Conservation (phyloP, 2,329 filamentous ascomycete species). For the Fusarium dlaminii region DNA sequence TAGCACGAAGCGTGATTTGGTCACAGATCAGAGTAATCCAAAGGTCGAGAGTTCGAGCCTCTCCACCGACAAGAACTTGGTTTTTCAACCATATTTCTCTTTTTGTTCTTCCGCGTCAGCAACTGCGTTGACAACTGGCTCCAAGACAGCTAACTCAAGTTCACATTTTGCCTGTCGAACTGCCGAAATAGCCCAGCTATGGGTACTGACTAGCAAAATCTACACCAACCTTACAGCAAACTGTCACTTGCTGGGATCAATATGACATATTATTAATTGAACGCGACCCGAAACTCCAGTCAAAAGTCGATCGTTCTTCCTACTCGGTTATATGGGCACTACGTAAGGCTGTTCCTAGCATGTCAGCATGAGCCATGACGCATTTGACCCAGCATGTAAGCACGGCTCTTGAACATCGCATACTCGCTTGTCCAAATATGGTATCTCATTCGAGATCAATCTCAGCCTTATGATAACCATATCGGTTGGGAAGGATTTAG, state of each 20-base stretch:
- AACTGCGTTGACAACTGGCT: neutral
- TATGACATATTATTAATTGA: neutral
- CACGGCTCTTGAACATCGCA: neutral
- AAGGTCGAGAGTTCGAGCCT: slow-evolving; percentile 7
- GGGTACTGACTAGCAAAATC: too few species aligned
- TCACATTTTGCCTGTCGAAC: too few species aligned
- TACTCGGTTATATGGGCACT: neutral
- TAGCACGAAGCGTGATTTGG: neutral
- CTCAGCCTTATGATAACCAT: neutral
- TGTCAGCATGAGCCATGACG: neutral
- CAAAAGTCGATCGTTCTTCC: neutral
- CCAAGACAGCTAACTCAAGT: neutral
- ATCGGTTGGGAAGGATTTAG: neutral
- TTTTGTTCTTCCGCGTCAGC: neutral
- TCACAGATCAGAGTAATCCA: neutral
- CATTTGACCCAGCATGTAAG: neutral
- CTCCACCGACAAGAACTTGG: neutral
- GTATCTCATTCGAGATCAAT: neutral
- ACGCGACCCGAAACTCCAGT: neutral
- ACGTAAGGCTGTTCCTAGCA: neutral
- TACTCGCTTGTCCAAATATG: neutral
- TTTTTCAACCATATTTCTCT: neutral
- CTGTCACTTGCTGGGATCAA: neutral
- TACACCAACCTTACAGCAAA: neutral
- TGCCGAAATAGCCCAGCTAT: neutral